phyloP scores from a whole-genome alignment of 148 eudicot species.

The Rhododendron ferrugineum region DNA sequence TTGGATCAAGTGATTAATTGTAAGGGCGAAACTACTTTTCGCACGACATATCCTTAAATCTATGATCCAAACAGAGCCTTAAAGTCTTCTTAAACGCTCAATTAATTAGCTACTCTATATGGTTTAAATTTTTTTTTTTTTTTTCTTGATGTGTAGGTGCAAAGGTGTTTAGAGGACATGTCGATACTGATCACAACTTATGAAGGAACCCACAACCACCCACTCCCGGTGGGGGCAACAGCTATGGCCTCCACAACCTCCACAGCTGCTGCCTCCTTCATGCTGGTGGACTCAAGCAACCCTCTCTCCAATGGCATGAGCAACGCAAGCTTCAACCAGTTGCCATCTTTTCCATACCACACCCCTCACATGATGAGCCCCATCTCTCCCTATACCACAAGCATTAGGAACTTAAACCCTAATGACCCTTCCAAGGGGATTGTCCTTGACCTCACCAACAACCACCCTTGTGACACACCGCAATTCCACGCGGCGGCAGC shows the following conservation, averaged over 20 bases:
- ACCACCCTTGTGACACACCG: neutral
- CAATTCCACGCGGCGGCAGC: neutral
- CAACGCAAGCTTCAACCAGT: slow-evolving; percentile 17
- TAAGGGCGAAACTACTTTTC: neutral
- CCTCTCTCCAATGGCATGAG: slow-evolving; percentile 11
- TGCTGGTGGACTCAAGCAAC: slow-evolving; percentile 34
- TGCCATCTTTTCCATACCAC: slow-evolving; percentile 14
- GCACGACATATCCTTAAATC: neutral
- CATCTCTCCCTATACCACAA: slow-evolving; percentile 19
- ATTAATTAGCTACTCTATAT: neutral
- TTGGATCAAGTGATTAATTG: neutral
- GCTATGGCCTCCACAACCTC: slow-evolving; percentile 54
- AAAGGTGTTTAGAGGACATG: slow-evolving; percentile 61
- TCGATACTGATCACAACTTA: slow-evolving; percentile 58
- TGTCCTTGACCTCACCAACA: slow-evolving; percentile 43
- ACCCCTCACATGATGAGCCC: slow-evolving; percentile 15
- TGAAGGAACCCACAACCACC: slow-evolving; percentile 58
- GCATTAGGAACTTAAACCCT: slow-evolving; percentile 30
- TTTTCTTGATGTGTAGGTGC: neutral
- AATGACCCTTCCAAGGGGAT: slow-evolving; percentile 44
- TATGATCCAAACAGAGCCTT: neutral
- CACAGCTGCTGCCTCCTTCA: slow-evolving; percentile 35
- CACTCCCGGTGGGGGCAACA: slow-evolving; percentile 61
- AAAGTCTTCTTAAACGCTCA: neutral
- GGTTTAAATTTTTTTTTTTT: too few relatives aligned